Conservation (phyloP, 352 stramenopile species). For the Pythium aquatile region DNA sequence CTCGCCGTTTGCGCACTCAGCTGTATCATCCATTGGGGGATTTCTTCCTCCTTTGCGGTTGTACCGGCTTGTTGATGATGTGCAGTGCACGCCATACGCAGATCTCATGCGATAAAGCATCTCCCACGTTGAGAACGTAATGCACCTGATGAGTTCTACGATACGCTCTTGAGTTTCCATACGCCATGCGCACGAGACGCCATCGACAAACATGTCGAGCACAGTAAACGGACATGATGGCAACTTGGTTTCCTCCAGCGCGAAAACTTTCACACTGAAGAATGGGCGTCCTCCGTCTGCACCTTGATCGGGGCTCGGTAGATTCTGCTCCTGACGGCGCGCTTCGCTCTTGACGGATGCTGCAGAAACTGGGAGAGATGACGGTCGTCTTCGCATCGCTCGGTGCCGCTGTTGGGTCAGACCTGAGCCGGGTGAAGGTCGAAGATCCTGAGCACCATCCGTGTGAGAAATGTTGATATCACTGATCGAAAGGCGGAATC, state of each 20-base stretch:
- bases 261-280: constrained; percentile 55
- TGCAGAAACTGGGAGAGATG: neutral
- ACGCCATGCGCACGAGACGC: constrained; percentile 46
- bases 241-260: constrained; percentile 67
- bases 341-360: neutral
- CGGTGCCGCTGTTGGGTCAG: constrained; percentile 12
- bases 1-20: constrained; percentile 42
- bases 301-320: neutral
- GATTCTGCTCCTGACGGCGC: neutral
- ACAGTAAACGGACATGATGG: constrained; percentile 41
- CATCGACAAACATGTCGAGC: constrained; percentile 67
- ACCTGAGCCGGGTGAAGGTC: neutral
- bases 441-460: neutral
- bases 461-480: constrained; percentile 45
- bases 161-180: constrained; percentile 57
- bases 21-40: constrained; percentile 38
- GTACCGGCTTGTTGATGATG: constrained; percentile 47
- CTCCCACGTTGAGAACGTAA: constrained; percentile 71
- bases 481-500: constrained; percentile 53
- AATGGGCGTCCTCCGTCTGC: constrained; percentile 26
- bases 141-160: constrained; percentile 57
- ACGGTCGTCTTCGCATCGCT: constrained; percentile 7
- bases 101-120: constrained; percentile 75
- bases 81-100: constrained; percentile 54
- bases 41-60: constrained; percentile 64